Evolutionary conservation across 768 basidiomycete species (phyloP).

Genomic region (Trametes gibbosa): DNA sequence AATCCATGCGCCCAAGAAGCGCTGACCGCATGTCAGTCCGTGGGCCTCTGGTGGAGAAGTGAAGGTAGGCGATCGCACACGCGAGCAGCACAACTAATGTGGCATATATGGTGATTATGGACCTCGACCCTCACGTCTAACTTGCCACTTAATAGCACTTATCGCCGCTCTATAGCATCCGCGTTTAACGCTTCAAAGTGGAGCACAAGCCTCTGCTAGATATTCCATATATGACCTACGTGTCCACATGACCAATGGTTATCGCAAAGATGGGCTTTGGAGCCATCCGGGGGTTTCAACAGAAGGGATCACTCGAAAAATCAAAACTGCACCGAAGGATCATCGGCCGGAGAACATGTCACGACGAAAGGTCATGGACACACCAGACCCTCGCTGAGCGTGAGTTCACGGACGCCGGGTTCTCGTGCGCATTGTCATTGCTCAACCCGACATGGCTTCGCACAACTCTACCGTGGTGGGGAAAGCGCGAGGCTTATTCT

Average conservation of each 20-base stretch:
- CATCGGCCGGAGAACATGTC: neutral
- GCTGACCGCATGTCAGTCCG: neutral
- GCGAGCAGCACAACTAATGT: neutral
- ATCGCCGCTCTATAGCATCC: too few relatives aligned
- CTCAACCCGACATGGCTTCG: neutral
- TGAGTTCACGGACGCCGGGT: neutral
- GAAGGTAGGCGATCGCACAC: neutral
- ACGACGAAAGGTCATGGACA: neutral
- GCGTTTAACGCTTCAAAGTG: too few relatives aligned
- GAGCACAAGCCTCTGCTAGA: too few relatives aligned
- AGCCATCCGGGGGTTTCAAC: neutral
- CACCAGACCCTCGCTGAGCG: neutral
- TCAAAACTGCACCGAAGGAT: neutral
- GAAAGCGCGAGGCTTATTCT: conserved; percentile 16
- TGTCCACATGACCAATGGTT: neutral
- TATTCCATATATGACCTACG: too few relatives aligned
- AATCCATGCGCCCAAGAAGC: neutral
- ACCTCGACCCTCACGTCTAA: too few relatives aligned
- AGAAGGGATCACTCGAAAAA: neutral
- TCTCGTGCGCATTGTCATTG: neutral
- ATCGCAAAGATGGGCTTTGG: neutral
- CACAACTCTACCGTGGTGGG: conserved; percentile 8
- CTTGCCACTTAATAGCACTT: too few relatives aligned
- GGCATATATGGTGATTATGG: too few relatives aligned
- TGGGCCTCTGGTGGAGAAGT: neutral